These are phyloP conservation scores for Verticillium alfalfae DNA, from an alignment of 2,329 filamentous ascomycete genomes.

Conservation along the genomic window DNA sequence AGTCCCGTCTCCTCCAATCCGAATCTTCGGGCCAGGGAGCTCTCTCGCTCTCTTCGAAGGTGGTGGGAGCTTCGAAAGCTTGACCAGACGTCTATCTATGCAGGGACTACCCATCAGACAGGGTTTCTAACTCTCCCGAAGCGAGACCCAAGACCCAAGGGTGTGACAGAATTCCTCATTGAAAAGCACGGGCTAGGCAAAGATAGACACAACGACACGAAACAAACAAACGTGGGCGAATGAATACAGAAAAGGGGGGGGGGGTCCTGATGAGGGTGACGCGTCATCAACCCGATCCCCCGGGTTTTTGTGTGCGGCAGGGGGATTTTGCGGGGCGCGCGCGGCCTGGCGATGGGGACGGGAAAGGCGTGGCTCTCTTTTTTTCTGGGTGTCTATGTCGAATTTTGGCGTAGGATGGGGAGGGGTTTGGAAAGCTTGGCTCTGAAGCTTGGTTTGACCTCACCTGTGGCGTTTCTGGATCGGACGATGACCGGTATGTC, in stretches of 20 bases:
- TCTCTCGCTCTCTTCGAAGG: too few species aligned
- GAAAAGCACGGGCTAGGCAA: too few species aligned
- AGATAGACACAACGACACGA: background rate
- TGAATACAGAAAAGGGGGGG: background rate
- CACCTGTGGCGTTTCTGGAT: background rate
- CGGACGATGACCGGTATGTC: background rate
- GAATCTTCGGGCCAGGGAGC: background rate
- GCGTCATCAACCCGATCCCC: slow-evolving; percentile 1
- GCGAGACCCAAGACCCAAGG: too few species aligned
- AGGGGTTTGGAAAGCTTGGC: background rate
- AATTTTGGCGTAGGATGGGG: background rate
- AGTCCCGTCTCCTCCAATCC: background rate
- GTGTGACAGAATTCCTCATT: too few species aligned
- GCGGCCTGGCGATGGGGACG: background rate
- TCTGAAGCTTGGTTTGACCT: slow-evolving; percentile 3
- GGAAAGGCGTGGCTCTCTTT: background rate
- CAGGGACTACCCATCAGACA: too few species aligned
- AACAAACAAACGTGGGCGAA: background rate
- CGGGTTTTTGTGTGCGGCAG: slow-evolving; percentile 1
- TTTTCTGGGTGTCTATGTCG: background rate
- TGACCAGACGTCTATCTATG: too few species aligned
- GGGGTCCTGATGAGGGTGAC: background rate
- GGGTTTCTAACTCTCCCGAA: too few species aligned
- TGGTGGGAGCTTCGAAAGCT: too few species aligned
- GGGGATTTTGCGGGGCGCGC: background rate